Base-by-base conservation (phyloP, 1,284 basidiomycete species). In the Ceratobasidium sp. region DNA sequence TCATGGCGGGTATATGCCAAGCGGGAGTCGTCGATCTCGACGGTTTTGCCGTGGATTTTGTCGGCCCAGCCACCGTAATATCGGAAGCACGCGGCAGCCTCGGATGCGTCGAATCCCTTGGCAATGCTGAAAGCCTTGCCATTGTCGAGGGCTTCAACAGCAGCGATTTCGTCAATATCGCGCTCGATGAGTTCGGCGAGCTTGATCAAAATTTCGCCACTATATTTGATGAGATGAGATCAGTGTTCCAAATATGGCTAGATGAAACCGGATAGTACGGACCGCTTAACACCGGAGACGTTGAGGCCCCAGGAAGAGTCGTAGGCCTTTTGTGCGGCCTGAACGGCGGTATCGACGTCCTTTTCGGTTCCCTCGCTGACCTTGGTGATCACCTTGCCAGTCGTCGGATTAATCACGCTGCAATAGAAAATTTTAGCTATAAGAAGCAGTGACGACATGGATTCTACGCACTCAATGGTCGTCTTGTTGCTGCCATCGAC, bases 1-100 rank as follows among this genome's bases (percentile, higher is more conserved):
- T 99, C 97, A 84, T 98, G 95, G 42, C 92, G 89, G 20, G 94
- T 94, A 86, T 95, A 96, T 3, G 88, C 89, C 77, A 96, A 86
- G 40, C 66, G 46, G 38, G 15, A 23, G 42, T 81, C 80, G 81
- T 84, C 82, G 70, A 86, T 85, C 83, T 89, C 88, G 82, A 96
- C 92, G 74, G 90, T 90, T 84, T 95, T 90, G 26, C 96, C 96
- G 69, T 90, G 87, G 81, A 96, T 89, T 89, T 97, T 98, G 88
- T 98, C 96, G 77, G 79, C 80, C 80, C 80, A 80, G 23, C 80
- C 80, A 28, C 65, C 80, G 23, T 79, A 79, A 86, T 90, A 89
- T 80, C 93, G 90, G 84, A 96, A 88, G 78, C 86, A 87, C 62
- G 86, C 88, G 79, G 96, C 94, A n/a, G 91, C 86, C 80, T 88